These are phyloP conservation scores for Alloascoidea hylecoeti DNA, from an alignment of 805 yeast genomes.

Conservation along the genomic window DNA sequence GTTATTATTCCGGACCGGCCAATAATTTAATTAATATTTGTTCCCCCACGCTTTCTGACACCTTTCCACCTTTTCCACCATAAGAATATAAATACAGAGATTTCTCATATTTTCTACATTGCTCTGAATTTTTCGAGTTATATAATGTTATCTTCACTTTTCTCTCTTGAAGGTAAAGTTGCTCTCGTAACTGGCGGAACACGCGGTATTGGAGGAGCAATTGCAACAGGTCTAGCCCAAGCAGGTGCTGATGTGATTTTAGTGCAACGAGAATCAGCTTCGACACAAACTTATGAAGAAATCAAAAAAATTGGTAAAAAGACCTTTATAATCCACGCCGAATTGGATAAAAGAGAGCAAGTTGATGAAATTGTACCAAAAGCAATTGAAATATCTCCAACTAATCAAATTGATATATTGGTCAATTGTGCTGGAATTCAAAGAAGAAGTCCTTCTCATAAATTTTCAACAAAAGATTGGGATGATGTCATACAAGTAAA, in stretches of 20 bases:
- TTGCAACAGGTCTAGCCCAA: slow-evolving; percentile 35
- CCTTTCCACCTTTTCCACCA: too few relatives aligned
- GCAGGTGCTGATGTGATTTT: slow-evolving; percentile 31
- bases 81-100: too few relatives aligned
- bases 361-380: slow-evolving; percentile 16
- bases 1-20: too few relatives aligned
- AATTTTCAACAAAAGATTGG: slow-evolving; percentile 23
- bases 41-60: too few relatives aligned
- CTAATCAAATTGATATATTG: slow-evolving; percentile 22
- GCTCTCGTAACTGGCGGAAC: slow-evolving; percentile 41
- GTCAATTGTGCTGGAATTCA: slow-evolving; percentile 30
- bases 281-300: slow-evolving; percentile 14
- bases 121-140: too few relatives aligned
- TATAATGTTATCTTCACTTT: too few relatives aligned
- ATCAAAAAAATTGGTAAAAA: slow-evolving; percentile 16
- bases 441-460: slow-evolving; percentile 17
- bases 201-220: slow-evolving; percentile 41
- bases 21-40: too few relatives aligned
- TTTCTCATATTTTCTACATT: too few relatives aligned
- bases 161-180: slow-evolving; percentile 25
- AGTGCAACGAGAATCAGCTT: slow-evolving; percentile 21
- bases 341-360: slow-evolving; percentile 15
- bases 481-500: slow-evolving; percentile 26
- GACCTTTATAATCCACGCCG: slow-evolving; percentile 13
- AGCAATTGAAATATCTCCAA: slow-evolving; percentile 16